Evolutionary conservation across 305 asterid genomes (phyloP), one percentile per base, ranked within the genome.

Genomic region (Plantago coronopus): DNA sequence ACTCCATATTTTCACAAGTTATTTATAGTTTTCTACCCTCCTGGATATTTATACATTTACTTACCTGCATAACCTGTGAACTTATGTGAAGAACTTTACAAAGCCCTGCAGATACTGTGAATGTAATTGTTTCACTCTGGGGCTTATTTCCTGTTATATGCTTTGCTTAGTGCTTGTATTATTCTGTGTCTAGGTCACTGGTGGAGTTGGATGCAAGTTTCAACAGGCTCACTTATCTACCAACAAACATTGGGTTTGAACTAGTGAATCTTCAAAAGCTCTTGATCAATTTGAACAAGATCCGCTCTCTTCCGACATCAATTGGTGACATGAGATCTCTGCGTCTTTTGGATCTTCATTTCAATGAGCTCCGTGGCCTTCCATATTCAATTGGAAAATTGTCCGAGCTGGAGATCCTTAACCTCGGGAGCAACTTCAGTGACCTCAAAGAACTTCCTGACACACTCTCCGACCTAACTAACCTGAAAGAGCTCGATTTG

Each of bases 291-390:
- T 79, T 85, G 43, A 93, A 93, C 81, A 93, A 89, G 78, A 70
- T 93, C 58, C 90, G 94, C 1, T 77, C 87, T 16, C 85, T 93
- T 25, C 99, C 99, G 27, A 76, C 91, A 54, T 89, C 99, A 14
- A 48, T 93, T 11, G 94, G 97, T 21, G 95, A 87, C 66, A 89
- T 93, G 96, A 89, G 73, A 68, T 85, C 97, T 15, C 56, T 93
- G 59, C 67, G 60, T 48, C 40, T 85, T 61, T 63, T 93, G 66
- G 95, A 89, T 63, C 70, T 69, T 23, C 95, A 81, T 72, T 87
- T 93, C 81, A 89, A 93, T 18, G 97, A 87, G 83, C 94, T 93
- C 48, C 79, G 53, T 47, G 89, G 88, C 5, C 80, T 93, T 49
- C 97, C 99, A 12, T 54, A 22, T 13, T 74, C 99, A 29, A 78